Evolutionary conservation across 257 asterid genomes (phyloP).

Genomic region (Primulina tabacum): DNA sequence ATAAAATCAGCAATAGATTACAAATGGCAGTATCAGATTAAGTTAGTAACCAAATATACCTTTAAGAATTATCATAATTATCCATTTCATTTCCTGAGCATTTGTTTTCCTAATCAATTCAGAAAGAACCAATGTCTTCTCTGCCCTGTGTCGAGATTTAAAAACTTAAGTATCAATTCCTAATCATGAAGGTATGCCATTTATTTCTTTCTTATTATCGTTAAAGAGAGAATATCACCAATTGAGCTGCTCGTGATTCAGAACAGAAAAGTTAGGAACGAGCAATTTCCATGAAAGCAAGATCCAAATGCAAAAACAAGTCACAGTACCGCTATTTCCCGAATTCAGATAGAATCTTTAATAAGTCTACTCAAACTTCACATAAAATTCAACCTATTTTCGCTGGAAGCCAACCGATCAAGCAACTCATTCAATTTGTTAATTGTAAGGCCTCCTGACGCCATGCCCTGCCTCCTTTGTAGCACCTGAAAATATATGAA

Average conservation of each 20-base stretch:
- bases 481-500: conserved; percentile 53
- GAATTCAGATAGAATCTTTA: not conserved
- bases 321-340: conserved; percentile 3
- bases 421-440: conserved; percentile 74
- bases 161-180: conserved; percentile 25
- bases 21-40: conserved; percentile 6
- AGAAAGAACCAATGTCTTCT: conserved; percentile 68
- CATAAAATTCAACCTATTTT: conserved; percentile 52
- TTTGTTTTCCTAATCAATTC: conserved; percentile 82
- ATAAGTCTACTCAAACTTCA: conserved; percentile 16
- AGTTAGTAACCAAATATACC: conserved; percentile 38
- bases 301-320: conserved; percentile 18
- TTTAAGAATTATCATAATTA: conserved; percentile 92
- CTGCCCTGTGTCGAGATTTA: conserved; percentile 49
- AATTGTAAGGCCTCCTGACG: conserved; percentile 74
- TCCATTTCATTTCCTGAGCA: conserved; percentile 98
- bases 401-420: conserved; percentile 77
- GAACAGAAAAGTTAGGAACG: not conserved
- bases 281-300: conserved; percentile 10
- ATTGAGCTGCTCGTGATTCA: conserved; percentile 12
- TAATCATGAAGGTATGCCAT: conserved; percentile 20
- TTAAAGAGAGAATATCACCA: no score
- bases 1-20: not conserved
- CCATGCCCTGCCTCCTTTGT: conserved; percentile 74
- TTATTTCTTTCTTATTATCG: no score